Evolutionary conservation across 1,284 basidiomycete species (phyloP).

Genomic region (Tilletia caries): DNA sequence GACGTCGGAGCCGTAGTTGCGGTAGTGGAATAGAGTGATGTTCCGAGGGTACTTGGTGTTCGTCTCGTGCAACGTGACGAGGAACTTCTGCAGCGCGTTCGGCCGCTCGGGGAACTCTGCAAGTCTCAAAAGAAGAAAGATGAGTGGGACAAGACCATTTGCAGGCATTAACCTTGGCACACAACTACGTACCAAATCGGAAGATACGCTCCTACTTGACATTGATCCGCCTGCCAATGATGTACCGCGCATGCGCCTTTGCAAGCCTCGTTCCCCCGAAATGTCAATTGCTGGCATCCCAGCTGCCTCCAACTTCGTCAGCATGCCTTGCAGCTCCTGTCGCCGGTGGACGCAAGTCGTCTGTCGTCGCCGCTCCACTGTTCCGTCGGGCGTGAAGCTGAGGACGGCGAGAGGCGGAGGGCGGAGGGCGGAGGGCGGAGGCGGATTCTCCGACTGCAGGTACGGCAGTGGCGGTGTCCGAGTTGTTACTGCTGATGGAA

Average conservation of each 20-base stretch:
- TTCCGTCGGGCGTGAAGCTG: not conserved
- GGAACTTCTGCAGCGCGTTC: conserved; percentile 81
- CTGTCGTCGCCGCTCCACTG: conserved; percentile 57
- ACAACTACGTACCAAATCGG: conserved; percentile 76
- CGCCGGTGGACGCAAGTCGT: conserved; percentile 56
- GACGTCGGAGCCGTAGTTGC: conserved; percentile 76
- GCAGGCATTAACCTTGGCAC: not conserved
- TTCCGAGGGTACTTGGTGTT: conserved; percentile 57
- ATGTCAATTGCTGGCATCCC: conserved; percentile 83
- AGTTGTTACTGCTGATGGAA: not conserved
- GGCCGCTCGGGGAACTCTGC: conserved; percentile 94
- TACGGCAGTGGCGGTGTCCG: not conserved
- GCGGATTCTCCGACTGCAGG: not conserved
- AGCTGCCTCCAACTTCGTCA: conserved; percentile 61
- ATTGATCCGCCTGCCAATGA: conserved; percentile 66
- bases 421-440: too few relatives aligned
- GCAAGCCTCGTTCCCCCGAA: conserved; percentile 91
- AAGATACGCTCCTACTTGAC: conserved; percentile 86
- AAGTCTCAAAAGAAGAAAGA: conserved; percentile 14
- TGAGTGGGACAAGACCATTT: not conserved
- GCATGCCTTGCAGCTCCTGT: conserved; percentile 34
- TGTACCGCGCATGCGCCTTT: conserved; percentile 88
- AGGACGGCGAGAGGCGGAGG: too few relatives aligned
- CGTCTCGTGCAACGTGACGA: conserved; percentile 60
- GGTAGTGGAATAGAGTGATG: conserved; percentile 93